Evolutionary conservation across 1,284 basidiomycete species (phyloP).

Genomic region (Papiliotrema laurentii): DNA sequence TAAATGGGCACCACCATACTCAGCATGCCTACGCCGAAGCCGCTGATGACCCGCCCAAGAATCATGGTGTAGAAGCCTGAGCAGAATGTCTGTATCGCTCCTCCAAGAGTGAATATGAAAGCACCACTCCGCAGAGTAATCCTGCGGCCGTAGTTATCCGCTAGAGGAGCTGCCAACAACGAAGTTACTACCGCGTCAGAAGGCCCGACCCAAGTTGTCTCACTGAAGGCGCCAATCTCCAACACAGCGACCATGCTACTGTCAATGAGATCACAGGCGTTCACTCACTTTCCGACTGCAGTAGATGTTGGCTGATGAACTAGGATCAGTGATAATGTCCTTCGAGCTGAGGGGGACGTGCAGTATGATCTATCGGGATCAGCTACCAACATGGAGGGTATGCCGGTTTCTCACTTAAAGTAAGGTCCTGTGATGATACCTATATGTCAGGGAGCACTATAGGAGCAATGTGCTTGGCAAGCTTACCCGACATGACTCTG

Average conservation of each 20-base stretch:
- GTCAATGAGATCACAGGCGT: background rate
- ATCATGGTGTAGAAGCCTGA: conserved; percentile 81
- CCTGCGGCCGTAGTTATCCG: conserved; percentile 81
- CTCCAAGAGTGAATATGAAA: conserved; percentile 79
- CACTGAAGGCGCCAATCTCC: conserved; percentile 88
- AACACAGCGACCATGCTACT: conserved; percentile 84
- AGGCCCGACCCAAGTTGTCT: conserved; percentile 27
- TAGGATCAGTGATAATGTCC: conserved; percentile 11
- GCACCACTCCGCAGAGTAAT: conserved; percentile 85
- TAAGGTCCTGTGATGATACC: conserved; percentile 92
- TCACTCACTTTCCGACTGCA: conserved; percentile 50
- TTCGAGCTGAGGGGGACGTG: conserved; percentile 43
- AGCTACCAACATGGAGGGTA: background rate
- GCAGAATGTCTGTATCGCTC: conserved; percentile 83
- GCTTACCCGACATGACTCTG: conserved; percentile 45
- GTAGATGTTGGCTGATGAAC: conserved; percentile 65
- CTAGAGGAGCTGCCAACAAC: conserved; percentile 78
- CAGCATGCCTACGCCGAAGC: conserved; percentile 88
- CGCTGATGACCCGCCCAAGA: conserved; percentile 77
- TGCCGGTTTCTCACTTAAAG: conserved; percentile 55
- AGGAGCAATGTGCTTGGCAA: conserved; percentile 40
- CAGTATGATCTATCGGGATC: conserved; percentile 16
- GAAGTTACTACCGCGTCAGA: conserved; percentile 65
- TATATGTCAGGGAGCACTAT: no score
- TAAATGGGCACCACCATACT: conserved; percentile 97